These are phyloP conservation scores for Yueomyces sinensis DNA, from an alignment of 805 yeast species.

Conservation along the genomic window DNA sequence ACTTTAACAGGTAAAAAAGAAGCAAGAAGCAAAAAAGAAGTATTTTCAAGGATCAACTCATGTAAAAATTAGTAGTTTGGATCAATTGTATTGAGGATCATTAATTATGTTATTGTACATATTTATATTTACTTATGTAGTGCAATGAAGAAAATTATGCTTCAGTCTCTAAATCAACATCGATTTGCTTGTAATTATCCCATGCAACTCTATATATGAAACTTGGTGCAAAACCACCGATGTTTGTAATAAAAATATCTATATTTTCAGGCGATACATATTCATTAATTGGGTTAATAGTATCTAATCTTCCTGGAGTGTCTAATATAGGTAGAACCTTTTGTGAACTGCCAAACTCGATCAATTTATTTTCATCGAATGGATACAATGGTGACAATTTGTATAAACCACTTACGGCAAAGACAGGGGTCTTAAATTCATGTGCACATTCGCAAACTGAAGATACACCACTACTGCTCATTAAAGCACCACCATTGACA, in stretches of 20 bases:
- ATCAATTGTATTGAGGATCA: no score
- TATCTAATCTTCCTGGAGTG: slow-evolving; percentile 35
- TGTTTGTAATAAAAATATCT: slow-evolving; percentile 86
- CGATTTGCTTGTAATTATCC: slow-evolving; percentile 85
- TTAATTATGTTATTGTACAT: no score
- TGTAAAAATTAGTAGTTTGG: no score
- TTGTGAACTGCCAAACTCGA: slow-evolving; percentile 79
- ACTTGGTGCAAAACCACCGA: slow-evolving; percentile 95
- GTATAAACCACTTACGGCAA: slow-evolving; percentile 88
- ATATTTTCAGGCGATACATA: slow-evolving; percentile 89
- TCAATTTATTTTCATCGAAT: slow-evolving; percentile 66
- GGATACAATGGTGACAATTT: slow-evolving; percentile 90
- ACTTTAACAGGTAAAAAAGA: no score
- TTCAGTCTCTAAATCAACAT: slow-evolving; percentile 44
- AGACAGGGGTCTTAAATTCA: slow-evolving; percentile 90
- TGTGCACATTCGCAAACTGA: slow-evolving; percentile 92
- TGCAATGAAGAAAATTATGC: no score
- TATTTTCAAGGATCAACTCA: no score
- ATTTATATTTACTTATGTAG: no score
- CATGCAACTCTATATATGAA: slow-evolving; percentile 89
- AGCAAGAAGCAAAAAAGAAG: no score
- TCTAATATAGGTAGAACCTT: slow-evolving; percentile 39
- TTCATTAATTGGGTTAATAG: slow-evolving; percentile 76
- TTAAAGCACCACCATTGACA: slow-evolving; percentile 90
- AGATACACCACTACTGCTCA: slow-evolving; percentile 81